A percentile compares a stretch with the other conserved stretches of the same genome.
These are phyloP conservation scores for Diplodia corticola DNA, from an alignment of 2,329 filamentous ascomycete genomes.

Conservation along the genomic window DNA sequence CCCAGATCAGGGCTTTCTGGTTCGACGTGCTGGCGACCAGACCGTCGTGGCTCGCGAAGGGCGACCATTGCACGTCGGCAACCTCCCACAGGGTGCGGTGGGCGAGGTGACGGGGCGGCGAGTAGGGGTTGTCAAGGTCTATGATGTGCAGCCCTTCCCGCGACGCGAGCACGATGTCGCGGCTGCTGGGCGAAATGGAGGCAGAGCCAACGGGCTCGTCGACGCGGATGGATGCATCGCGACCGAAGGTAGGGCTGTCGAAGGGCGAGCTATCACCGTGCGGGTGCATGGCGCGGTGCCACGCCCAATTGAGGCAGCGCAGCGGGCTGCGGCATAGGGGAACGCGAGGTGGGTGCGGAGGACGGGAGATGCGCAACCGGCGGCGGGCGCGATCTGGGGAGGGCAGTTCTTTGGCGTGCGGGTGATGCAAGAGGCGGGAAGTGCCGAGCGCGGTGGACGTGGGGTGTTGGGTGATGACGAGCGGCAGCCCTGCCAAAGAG, in stretches of 20 bases:
- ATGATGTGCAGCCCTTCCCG: slow-evolving; percentile 88
- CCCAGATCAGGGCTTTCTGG: slow-evolving; percentile 92
- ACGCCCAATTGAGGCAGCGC: slow-evolving; percentile 13
- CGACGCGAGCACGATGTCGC: slow-evolving; percentile 87
- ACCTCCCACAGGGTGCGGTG: slow-evolving; percentile 93
- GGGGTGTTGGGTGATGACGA: slow-evolving; percentile 21
- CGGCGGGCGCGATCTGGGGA: not conserved
- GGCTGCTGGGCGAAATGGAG: slow-evolving; percentile 86
- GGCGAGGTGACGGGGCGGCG: slow-evolving; percentile 78
- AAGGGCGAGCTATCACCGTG: slow-evolving; percentile 56
- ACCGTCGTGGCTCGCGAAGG: slow-evolving; percentile 83
- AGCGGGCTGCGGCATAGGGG: slow-evolving; percentile 9
- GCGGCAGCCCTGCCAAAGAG: slow-evolving; percentile 12
- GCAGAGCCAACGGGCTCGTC: slow-evolving; percentile 80
- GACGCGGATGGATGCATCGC: slow-evolving; percentile 80
- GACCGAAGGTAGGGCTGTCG: slow-evolving; percentile 84
- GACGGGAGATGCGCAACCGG: slow-evolving; percentile 2
- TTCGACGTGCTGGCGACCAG: slow-evolving; percentile 96
- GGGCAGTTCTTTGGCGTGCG: not conserved
- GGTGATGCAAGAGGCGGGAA: slow-evolving; percentile 21
- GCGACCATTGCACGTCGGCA: slow-evolving; percentile 95
- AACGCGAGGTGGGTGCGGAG: not conserved
- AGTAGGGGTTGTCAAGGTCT: slow-evolving; percentile 86
- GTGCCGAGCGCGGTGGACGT: slow-evolving; percentile 18
- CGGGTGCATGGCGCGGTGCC: slow-evolving; percentile 21